These are phyloP conservation scores for Truncatella angustata DNA, from an alignment of 2,329 filamentous ascomycete species.

Conservation along the genomic window DNA sequence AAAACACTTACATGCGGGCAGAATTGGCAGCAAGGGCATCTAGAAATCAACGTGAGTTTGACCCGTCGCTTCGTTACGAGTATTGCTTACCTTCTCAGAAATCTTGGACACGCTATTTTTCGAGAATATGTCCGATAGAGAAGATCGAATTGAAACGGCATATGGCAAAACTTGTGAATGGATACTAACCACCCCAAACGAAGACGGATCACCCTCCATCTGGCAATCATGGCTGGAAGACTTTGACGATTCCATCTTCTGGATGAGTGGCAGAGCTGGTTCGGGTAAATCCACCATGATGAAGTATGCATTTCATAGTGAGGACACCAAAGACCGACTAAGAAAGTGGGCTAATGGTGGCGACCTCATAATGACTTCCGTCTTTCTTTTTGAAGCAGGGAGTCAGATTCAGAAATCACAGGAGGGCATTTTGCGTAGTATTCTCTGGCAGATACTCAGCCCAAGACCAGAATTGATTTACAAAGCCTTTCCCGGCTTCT, in stretches of 20 bases:
- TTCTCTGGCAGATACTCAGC: constrained; percentile 34
- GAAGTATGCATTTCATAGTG: constrained; percentile 36
- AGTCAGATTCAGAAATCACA: constrained; percentile 36
- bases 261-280: constrained; percentile 43
- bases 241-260: constrained; percentile 22
- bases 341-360: constrained; percentile 30
- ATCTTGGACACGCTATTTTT: constrained; percentile 28
- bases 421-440: constrained; percentile 35
- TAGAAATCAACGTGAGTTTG: constrained; percentile 27
- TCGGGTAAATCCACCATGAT: constrained; percentile 48
- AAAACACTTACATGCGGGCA: constrained; percentile 2
- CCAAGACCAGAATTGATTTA: constrained; percentile 28
- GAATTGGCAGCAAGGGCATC: constrained; percentile 25
- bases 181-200: constrained; percentile 32
- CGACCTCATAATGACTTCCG: constrained; percentile 29
- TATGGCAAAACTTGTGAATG: constrained; percentile 43
- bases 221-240: constrained; percentile 22
- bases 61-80: neutral
- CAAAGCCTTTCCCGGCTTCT: constrained; percentile 28
- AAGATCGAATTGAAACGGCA: constrained; percentile 32
- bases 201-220: neutral
- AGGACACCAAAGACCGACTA: constrained; percentile 24
- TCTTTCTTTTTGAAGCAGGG: constrained; percentile 42
- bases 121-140: constrained; percentile 29
- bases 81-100: constrained; percentile 17